These are phyloP conservation scores for Fusarium torulosum DNA, from an alignment of 2,329 filamentous ascomycete species.

Conservation along the genomic window DNA sequence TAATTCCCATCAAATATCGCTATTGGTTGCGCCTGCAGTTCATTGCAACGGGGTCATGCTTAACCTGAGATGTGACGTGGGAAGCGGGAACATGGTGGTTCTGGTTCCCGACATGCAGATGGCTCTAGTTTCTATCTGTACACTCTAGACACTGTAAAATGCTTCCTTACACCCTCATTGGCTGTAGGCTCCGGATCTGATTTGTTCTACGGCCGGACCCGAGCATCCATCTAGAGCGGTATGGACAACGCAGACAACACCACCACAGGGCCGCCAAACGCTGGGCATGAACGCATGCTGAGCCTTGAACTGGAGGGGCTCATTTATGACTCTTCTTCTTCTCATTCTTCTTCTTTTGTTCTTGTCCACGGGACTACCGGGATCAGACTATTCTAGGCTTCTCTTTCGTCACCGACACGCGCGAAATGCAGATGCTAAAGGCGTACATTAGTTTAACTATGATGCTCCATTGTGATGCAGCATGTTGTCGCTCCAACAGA, in stretches of 20 bases:
- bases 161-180: conserved; percentile 16
- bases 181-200: conserved; percentile 19
- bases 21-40: conserved; percentile 32
- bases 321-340: conserved; percentile 42
- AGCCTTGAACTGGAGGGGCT: conserved; percentile 46
- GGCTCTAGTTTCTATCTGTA: conserved; percentile 14
- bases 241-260: conserved; percentile 44
- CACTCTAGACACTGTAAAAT: neutral
- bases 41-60: conserved; percentile 22
- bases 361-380: conserved; percentile 16
- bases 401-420: conserved; percentile 45
- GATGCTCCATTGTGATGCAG: conserved; percentile 44
- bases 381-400: conserved; percentile 23
- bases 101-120: conserved; percentile 45
- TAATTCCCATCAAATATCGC: conserved; percentile 14
- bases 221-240: conserved; percentile 19
- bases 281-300: conserved; percentile 47
- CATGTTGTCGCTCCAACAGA: conserved; percentile 37
- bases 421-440: conserved; percentile 23
- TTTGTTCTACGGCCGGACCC: conserved; percentile 36
- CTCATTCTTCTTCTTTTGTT: conserved; percentile 1
- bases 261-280: conserved; percentile 30
- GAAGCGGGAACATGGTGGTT: conserved; percentile 37
- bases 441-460: conserved; percentile 8
- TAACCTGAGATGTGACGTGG: conserved; percentile 38